These are phyloP conservation scores for Ampelocalamus luodianensis DNA, from an alignment of 176 grass and related monocot species.

Conservation along the genomic window DNA sequence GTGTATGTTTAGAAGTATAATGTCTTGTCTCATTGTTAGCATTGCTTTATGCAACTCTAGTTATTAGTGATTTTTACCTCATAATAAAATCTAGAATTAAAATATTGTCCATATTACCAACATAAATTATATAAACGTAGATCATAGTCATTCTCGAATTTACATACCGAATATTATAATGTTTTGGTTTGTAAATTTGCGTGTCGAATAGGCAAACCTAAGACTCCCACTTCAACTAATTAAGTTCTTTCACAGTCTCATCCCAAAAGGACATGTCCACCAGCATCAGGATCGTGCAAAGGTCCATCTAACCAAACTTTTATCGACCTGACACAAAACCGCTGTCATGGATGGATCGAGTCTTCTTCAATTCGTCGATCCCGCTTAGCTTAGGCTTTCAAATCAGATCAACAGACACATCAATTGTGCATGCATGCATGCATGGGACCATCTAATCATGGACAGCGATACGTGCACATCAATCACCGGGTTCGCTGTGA, in stretches of 20 bases:
- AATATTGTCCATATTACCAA: too few relatives aligned
- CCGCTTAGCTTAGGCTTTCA: not conserved
- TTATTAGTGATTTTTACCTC: too few relatives aligned
- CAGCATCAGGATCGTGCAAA: not conserved
- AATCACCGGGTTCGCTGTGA: not conserved
- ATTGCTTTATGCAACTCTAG: too few relatives aligned
- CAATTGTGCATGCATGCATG: not conserved
- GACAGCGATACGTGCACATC: slow-evolving; percentile 1
- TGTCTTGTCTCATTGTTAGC: too few relatives aligned
- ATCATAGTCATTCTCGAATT: too few relatives aligned
- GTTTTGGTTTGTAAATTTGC: too few relatives aligned
- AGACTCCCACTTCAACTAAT: not conserved
- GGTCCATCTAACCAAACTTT: not conserved
- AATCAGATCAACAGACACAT: slow-evolving; percentile 31
- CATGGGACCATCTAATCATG: slow-evolving; percentile 34
- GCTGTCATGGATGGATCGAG: not conserved
- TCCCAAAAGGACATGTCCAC: not conserved
- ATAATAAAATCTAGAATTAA: too few relatives aligned
- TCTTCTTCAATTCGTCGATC: not conserved
- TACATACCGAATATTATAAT: too few relatives aligned
- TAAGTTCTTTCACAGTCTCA: not conserved
- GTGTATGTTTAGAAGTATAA: too few relatives aligned
- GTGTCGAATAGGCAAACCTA: too few relatives aligned
- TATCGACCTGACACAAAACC: slow-evolving; percentile 1
- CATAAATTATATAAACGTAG: too few relatives aligned